Evolutionary conservation across 2,329 filamentous ascomycete species (phyloP), one percentile per base, ranked within the genome.

Genomic region (Rasamsonia emersonii): DNA sequence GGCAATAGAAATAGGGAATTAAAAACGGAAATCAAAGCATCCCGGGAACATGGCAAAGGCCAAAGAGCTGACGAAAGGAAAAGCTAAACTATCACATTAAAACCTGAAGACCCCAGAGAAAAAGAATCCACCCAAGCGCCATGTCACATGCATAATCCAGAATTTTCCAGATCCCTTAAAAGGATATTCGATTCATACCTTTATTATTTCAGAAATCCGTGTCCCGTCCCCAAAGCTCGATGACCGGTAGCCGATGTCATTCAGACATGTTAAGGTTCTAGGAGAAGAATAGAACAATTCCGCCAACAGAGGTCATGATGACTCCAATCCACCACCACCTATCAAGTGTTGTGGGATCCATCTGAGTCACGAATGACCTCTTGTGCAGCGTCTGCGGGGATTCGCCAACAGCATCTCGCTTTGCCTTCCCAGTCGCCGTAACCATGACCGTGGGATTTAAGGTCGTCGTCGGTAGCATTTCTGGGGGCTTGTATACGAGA

Each of bases 401-500:
- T 19, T 41, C 31, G 23, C 11, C 19, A 11, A 40, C 4, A 10
- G 25, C 13, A 25, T 46, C 39, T 18, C 59, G 51, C 47, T 62
- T 63, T n/a, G 37, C 45, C 35, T 54, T 58, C 13, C 46, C 45
- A 5, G 53, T 61, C n/a, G 55, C 47, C 3, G 60, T 54, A 1
- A 61, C 46, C 5, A 50, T 54, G 8, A 54, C 44, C 1, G 58
- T 62, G 1, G 77, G 74, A 47, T 82, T 77, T 38, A 84, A 62
- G 0, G 76, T 81, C 8, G 66, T 64, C 3, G 79, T 82, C 2
- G 79, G 79, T 4, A 83, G 70, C 77, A 84, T 84, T 47, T 77
- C 60, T 0, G 79, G 78, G 4, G 77, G 72, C 9, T 58, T 66
- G 50, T 70, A 75, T 41, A 69, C 71, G 27, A 81, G 66, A 54